Conservation (phyloP, 78 protist species). For the Tieghemostelium lacteum region DNA sequence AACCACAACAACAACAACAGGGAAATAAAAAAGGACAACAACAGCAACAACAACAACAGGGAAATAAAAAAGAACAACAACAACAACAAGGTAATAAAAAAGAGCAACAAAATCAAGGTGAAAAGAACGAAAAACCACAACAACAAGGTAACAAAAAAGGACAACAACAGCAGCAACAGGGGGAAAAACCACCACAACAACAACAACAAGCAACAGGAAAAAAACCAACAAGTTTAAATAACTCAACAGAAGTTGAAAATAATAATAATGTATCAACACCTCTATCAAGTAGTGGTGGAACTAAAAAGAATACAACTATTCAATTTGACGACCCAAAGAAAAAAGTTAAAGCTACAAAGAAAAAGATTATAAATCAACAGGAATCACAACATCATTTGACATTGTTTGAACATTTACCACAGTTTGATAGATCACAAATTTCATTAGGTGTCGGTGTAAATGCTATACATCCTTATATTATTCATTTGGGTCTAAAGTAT, state of each 20-base stretch:
- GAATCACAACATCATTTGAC: slow-evolving; percentile 31
- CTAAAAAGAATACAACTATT: not conserved
- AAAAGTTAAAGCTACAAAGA: slow-evolving; percentile 64
- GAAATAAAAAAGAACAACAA: not conserved
- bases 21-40: not conserved
- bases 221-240: not conserved
- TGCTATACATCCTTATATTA: slow-evolving; percentile 88
- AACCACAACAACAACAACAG: slow-evolving; percentile 1
- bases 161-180: slow-evolving; percentile 13
- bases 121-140: not conserved
- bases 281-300: not conserved
- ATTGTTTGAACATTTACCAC: slow-evolving; percentile 90
- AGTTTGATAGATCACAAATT: slow-evolving; percentile 66
- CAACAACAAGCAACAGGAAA: not conserved
- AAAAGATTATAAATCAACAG: slow-evolving; percentile 47
- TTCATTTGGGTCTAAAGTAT: slow-evolving; percentile 84
- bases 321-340: slow-evolving; percentile 79
- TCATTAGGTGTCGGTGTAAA: slow-evolving; percentile 20
- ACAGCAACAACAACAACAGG: slow-evolving; percentile 16
- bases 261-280: not conserved
- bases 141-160: slow-evolving; percentile 3
- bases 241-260: not conserved
- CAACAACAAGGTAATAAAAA: slow-evolving; percentile 5
- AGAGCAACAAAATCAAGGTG: not conserved
- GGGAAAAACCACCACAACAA: slow-evolving; percentile 16